These are phyloP conservation scores for Diatrype stigma DNA, from an alignment of 2,329 filamentous ascomycete species.

Conservation along the genomic window DNA sequence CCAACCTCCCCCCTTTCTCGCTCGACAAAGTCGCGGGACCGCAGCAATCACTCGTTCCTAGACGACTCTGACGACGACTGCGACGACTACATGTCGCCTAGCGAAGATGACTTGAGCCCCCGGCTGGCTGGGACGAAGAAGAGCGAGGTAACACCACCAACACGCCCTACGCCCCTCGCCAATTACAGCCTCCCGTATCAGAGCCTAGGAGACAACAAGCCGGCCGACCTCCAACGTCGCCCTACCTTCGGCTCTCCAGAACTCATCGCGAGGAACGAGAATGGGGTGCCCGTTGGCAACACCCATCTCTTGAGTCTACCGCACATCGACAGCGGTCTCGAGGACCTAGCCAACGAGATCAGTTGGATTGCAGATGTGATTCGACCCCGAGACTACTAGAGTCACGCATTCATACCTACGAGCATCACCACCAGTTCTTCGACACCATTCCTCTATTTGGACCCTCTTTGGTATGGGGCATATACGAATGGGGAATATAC, in stretches of 20 bases:
- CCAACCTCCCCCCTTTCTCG: constrained; percentile 31
- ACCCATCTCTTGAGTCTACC: constrained; percentile 22
- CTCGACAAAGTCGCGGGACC: constrained; percentile 30
- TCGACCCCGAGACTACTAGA: constrained; percentile 27
- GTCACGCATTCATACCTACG: no score
- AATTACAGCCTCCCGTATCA: constrained; percentile 46
- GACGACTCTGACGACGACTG: constrained; percentile 45
- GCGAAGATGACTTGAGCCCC: constrained; percentile 30
- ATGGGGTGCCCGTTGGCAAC: constrained; percentile 18
- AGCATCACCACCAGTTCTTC: not conserved
- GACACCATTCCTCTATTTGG: not conserved
- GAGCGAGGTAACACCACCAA: not conserved
- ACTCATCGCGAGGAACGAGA: constrained; percentile 24
- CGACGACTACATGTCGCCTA: constrained; percentile 31
- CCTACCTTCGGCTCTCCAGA: constrained; percentile 22
- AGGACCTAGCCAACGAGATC: constrained; percentile 39
- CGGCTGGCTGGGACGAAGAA: not conserved
- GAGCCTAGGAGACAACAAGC: constrained; percentile 21
- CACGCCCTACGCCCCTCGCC: constrained; percentile 23
- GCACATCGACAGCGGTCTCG: constrained; percentile 29
- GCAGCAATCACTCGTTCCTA: constrained; percentile 40
- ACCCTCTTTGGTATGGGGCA: not conserved
- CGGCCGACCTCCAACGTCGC: not conserved
- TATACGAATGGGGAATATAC: not conserved
- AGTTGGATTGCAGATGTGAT: constrained; percentile 50